A percentile compares a stretch with the other conserved stretches of the same genome.
Evolutionary conservation across 1,139 yeast genomes (phyloP).

Genomic region (Diutina mesorugosa): DNA sequence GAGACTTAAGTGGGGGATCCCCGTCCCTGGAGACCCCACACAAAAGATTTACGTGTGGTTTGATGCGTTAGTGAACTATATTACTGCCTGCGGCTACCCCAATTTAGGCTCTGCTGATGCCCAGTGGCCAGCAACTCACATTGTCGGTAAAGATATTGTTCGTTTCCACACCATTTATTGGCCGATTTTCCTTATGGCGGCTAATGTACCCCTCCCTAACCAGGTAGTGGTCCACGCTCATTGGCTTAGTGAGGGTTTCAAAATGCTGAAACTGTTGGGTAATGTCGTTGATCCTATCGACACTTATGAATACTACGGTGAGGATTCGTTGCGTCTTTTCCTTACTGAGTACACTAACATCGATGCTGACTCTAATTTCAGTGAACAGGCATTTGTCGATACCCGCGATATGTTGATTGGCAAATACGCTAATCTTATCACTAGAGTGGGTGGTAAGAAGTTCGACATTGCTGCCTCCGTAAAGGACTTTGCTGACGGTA

Average conservation of each 20-base stretch:
- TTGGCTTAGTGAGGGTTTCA: constrained; percentile 82
- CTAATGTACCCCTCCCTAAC: constrained; percentile 54
- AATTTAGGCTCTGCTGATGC: constrained; percentile 5
- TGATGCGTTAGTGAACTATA: constrained; percentile 81
- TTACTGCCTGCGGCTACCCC: constrained; percentile 66
- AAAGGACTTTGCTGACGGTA: constrained; percentile 9
- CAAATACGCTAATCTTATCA: constrained; percentile 70
- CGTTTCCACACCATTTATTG: constrained; percentile 86
- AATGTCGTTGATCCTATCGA: constrained; percentile 90
- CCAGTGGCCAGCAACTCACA: constrained; percentile 61
- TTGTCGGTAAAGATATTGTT: constrained; percentile 84
- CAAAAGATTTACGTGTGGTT: constrained; percentile 95
- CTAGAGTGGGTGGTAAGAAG: constrained; percentile 60
- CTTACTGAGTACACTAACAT: constrained; percentile 66
- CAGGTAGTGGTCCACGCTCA: constrained; percentile 85
- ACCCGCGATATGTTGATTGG: constrained; percentile 62
- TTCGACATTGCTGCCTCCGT: constrained; percentile 47
- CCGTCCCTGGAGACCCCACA: constrained; percentile 66
- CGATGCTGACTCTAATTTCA: constrained; percentile 68
- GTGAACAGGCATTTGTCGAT: constrained; percentile 40
- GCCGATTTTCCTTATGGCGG: constrained; percentile 89
- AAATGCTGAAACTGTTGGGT: constrained; percentile 89
- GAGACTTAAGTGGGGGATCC: constrained; percentile 80
- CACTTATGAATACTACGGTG: constrained; percentile 47
- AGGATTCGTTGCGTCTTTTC: constrained; percentile 67